Percentiles rank a stretch among this genome's conserved stretches.
phyloP scores from a whole-genome alignment of 2,329 filamentous ascomycete genomes.

The Helminthosporium solani region DNA sequence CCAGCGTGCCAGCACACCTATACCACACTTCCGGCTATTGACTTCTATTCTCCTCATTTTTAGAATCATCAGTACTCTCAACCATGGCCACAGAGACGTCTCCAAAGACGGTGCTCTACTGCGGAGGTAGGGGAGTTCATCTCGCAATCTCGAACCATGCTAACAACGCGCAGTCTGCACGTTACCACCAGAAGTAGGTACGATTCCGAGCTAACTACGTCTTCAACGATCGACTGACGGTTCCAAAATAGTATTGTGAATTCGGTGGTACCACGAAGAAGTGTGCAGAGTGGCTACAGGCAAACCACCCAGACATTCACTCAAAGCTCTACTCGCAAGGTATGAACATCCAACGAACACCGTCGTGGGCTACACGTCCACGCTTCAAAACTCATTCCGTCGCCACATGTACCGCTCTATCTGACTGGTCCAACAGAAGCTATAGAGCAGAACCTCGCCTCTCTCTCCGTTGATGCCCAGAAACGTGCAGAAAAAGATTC shows the following conservation, averaged over 20 bases:
- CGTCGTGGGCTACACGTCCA: too few relatives aligned
- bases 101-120: constrained; percentile 60
- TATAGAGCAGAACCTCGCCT: constrained; percentile 78
- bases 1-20: constrained; percentile 6
- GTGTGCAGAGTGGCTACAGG: constrained; percentile 92
- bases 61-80: too few relatives aligned
- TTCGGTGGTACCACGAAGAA: constrained; percentile 96
- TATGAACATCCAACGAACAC: constrained; percentile 49
- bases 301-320: constrained; percentile 73
- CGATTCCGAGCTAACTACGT: constrained; percentile 21
- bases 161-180: constrained; percentile 57
- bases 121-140: constrained; percentile 54
- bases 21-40: not conserved
- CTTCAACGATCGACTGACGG: constrained; percentile 10
- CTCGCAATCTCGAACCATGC: constrained; percentile 2
- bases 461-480: constrained; percentile 85
- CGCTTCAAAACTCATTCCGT: not conserved
- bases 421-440: constrained; percentile 49
- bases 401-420: too few relatives aligned
- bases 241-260: constrained; percentile 79
- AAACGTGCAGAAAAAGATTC: constrained; percentile 95
- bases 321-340: constrained; percentile 81
- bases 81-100: constrained; percentile 40
- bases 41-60: not conserved
- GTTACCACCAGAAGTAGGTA: constrained; percentile 66